Percentiles rank a stretch among this genome's conserved stretches.
Evolutionary conservation across 805 yeast species (phyloP).

Genomic region (Metschnikowia drakensbergensis): DNA sequence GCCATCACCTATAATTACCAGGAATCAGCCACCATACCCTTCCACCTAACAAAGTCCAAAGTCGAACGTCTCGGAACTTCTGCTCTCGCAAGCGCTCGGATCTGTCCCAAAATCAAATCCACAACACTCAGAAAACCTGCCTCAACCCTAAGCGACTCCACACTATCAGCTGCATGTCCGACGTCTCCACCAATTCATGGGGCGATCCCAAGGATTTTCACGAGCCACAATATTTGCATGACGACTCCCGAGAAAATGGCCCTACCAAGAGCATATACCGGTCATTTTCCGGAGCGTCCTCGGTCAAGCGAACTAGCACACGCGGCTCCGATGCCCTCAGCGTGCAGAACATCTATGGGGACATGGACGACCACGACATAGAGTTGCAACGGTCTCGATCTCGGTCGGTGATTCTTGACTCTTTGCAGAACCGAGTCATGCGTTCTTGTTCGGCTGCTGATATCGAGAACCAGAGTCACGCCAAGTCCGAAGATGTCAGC

Average conservation of each 20-base stretch:
- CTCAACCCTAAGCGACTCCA: not conserved
- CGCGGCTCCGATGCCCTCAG: slow-evolving; percentile 21
- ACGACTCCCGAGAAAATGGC: not conserved
- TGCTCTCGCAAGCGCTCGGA: too few relatives aligned
- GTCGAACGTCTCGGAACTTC: too few relatives aligned
- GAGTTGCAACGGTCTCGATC: slow-evolving; percentile 42
- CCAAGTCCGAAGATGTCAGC: not conserved
- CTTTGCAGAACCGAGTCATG: slow-evolving; percentile 27
- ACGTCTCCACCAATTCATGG: not conserved
- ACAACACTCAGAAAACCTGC: not conserved
- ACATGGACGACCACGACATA: slow-evolving; percentile 33
- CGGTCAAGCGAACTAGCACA: slow-evolving; percentile 6
- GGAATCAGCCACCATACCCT: not conserved
- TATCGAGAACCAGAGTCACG: slow-evolving; percentile 17
- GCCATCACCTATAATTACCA: not conserved
- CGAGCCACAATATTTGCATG: not conserved
- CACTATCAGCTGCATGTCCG: not conserved
- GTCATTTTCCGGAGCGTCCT: slow-evolving; percentile 10
- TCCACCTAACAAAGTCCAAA: too few relatives aligned
- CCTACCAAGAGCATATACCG: slow-evolving; percentile 7
- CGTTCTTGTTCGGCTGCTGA: slow-evolving; percentile 13
- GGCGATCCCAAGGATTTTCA: not conserved
- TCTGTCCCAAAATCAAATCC: too few relatives aligned
- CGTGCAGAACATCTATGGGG: slow-evolving; percentile 40
- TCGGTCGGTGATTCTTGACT: slow-evolving; percentile 40